Evolutionary conservation across 2,329 filamentous ascomycete species (phyloP).

Genomic region (Clarireedia sp.): DNA sequence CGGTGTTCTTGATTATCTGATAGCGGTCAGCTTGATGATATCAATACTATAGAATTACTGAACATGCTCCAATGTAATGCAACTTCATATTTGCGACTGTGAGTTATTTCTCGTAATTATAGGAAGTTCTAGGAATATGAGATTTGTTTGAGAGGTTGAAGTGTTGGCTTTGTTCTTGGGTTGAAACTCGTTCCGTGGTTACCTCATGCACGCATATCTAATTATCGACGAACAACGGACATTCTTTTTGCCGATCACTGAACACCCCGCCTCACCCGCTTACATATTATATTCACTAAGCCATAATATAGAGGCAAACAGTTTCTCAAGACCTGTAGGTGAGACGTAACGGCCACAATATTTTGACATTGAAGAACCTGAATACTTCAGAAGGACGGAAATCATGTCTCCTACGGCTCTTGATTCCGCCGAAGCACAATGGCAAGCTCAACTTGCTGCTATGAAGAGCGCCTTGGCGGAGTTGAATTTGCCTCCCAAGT

Average conservation of each 20-base stretch:
- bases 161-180: background rate
- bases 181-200: background rate
- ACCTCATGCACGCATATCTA: background rate
- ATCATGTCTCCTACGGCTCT: constrained; percentile 6
- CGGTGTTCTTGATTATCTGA: constrained; percentile 75
- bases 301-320: background rate
- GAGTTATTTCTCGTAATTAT: background rate
- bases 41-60: constrained; percentile 18
- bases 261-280: background rate
- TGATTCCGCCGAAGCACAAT: constrained; percentile 48
- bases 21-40: constrained; percentile 20
- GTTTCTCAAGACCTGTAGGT: background rate
- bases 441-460: constrained; percentile 74
- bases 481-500: constrained; percentile 44
- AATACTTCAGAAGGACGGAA: background rate
- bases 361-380: background rate
- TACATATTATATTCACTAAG: background rate
- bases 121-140: background rate
- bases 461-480: constrained; percentile 82
- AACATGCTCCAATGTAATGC: constrained; percentile 71
- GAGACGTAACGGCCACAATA: background rate
- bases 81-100: constrained; percentile 63
- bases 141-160: background rate
- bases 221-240: background rate
- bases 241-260: constrained; percentile 3